Conservation (phyloP, 805 yeast genomes). For the Wickerhamiella hasegawae region DNA sequence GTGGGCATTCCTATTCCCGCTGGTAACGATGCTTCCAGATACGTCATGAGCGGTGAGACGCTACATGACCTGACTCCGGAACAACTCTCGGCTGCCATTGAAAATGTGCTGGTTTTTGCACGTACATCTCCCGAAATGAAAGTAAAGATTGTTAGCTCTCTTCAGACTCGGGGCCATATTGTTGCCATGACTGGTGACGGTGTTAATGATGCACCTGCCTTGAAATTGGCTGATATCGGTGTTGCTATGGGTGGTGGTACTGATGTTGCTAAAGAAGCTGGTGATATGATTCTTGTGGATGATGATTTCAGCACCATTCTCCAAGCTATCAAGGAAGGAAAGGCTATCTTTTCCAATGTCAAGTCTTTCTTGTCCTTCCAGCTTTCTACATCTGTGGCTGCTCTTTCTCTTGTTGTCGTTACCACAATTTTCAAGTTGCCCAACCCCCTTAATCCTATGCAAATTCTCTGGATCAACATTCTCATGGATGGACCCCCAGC, state of each 20-base stretch:
- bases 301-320: slow-evolving; percentile 92
- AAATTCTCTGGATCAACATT: slow-evolving; percentile 92
- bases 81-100: slow-evolving; percentile 58
- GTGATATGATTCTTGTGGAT: slow-evolving; percentile 93
- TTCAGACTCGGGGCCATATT: slow-evolving; percentile 64
- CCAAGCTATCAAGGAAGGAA: slow-evolving; percentile 92
- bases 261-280: slow-evolving; percentile 96
- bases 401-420: slow-evolving; percentile 73
- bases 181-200: slow-evolving; percentile 99
- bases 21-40: slow-evolving; percentile 35
- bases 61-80: slow-evolving; percentile 60
- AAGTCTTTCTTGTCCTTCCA: slow-evolving; percentile 92
- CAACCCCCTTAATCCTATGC: slow-evolving; percentile 95
- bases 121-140: slow-evolving; percentile 35
- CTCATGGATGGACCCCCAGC: slow-evolving; percentile 99
- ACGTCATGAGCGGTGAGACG: slow-evolving; percentile 75
- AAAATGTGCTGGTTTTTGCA: slow-evolving; percentile 47
- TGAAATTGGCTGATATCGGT: slow-evolving; percentile 90
- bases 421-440: slow-evolving; percentile 79
- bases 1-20: slow-evolving; percentile 52
- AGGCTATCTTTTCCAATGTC: slow-evolving; percentile 89
- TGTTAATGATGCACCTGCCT: slow-evolving; percentile 97
- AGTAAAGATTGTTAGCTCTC: slow-evolving; percentile 31
- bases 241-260: slow-evolving; percentile 86
- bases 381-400: slow-evolving; percentile 90